Evolutionary conservation across 345 rosid genomes (phyloP).

Genomic region (Gossypium rotundifolium): DNA sequence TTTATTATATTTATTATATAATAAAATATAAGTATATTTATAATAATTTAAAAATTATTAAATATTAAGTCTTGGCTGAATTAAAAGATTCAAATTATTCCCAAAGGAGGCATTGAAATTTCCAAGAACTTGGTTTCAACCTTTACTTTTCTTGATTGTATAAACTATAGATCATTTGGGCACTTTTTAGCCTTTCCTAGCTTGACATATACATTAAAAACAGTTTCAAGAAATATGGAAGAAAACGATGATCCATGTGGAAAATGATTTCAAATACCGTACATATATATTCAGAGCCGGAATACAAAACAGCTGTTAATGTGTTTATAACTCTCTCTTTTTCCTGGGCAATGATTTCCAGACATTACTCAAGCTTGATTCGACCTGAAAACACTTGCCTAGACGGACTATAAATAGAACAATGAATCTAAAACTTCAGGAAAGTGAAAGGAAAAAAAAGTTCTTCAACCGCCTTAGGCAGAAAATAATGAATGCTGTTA

Average conservation of each 20-base stretch:
- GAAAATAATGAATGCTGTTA: not conserved
- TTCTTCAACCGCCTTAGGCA: constrained; percentile 5
- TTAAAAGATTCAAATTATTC: too few relatives aligned
- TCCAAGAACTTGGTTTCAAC: too few relatives aligned
- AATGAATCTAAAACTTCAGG: not conserved
- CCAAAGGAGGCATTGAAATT: too few relatives aligned
- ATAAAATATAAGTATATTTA: too few relatives aligned
- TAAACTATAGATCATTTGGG: not conserved
- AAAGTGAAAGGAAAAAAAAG: not conserved
- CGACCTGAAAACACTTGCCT: not conserved
- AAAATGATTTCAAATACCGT: not conserved
- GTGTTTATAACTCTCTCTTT: not conserved
- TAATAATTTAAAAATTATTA: too few relatives aligned
- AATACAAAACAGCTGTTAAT: not conserved
- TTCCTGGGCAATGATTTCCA: not conserved
- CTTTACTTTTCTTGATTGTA: too few relatives aligned
- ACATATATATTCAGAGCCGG: not conserved
- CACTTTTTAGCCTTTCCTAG: not conserved
- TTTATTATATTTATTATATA: too few relatives aligned
- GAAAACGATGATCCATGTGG: not conserved
- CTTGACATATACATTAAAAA: not conserved
- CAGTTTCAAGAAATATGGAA: not conserved
- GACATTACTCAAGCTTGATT: not conserved
- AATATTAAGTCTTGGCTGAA: too few relatives aligned
- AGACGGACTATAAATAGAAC: not conserved